Evolutionary conservation across 208 protist genomes (phyloP), one percentile per base, ranked within the genome.

Genomic region (Trypanosoma mega): DNA sequence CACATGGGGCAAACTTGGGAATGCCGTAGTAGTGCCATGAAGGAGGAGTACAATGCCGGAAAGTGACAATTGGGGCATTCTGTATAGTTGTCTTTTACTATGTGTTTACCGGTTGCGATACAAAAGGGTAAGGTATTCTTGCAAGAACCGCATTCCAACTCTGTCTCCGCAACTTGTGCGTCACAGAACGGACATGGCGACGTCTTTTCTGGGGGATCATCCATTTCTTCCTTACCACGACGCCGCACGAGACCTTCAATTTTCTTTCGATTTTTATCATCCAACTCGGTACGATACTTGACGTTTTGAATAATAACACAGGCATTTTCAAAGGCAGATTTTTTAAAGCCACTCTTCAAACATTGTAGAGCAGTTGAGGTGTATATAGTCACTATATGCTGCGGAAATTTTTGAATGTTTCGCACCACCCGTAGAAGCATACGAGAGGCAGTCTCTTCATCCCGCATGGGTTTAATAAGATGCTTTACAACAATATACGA

Each of bases 401-500:
- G 68, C 37, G 94, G 94, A 63, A 98, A 98, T 60, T 93, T 92
- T 34, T 89, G 86, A 54, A 98, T 98, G 69, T 98, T 98, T 59
- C 91, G 82, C 5, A 94, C 81, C 21, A 98, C 96, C 12, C 98
- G 93, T 31, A 98, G 69, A 18, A 99, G 84, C 95, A 99, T 96
- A 29, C 97, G 88, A 44, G 94, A 97, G 12, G 92, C 96, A 0
- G 76, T 87, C 21, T 76, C 50, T 61, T 98, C 88, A 44, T 98
- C 92, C 14, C 90, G 57, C 85, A 96, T 86, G 27, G 81, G 52
- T 50, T 96, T 90, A 23, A 97, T 76, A 41, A 98, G 72, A 36
- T 91, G 77, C 82, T 98, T 98, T 7, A 97, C 97, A 45, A 99
- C 90, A 16, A 98, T 69, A 82, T 99, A 99, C 2, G 85, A 96